Evolutionary conservation across 768 basidiomycete genomes (phyloP), one percentile per base, ranked within the genome.

Genomic region (Chalciporus sphaerocephalus): DNA sequence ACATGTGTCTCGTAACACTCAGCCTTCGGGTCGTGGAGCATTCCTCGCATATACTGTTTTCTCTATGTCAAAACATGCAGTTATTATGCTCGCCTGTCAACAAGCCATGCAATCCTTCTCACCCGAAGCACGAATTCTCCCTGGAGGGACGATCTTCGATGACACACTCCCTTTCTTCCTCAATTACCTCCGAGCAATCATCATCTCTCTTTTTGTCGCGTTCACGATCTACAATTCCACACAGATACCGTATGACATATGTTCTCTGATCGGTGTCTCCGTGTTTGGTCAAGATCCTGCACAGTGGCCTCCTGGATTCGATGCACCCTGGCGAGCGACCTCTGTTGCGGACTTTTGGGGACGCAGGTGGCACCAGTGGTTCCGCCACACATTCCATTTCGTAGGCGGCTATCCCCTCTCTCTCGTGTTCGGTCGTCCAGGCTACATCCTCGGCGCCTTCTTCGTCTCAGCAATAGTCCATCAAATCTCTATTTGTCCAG

Each of bases 381-480:
- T 69, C 42, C 66, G 70, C 15, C 56, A 51, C 6, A 21, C 43
- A 2, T 71, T 70, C 51, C 40, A 68, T 34, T 25, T 55, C 11
- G 43, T 64, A 16, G 71, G 68, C 12, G 57, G 56, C 4, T 38
- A 41, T 7, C 65, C 68, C 2, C 40, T 64, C 12, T 57, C 57
- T 7, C 52, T 60, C 23, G 25, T 81, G 5, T 56, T 76, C 15
- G 81, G 83, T 2, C 69, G 74, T 6, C 42, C 55, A 0, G 80
- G 77, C 3, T 64, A 66, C 3, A 63, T 84, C 4, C 38, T 83
- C 0, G 81, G 81, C 6, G 69, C 72, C 2, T 85, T 85, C 56
- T 50, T 77, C 13, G 57, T 74, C 5, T 85, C 83, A 0, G 82
- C 69, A 5, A 28, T 80, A 2, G 53, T 81, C 7, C 85, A 87